Evolutionary conservation across 306 rosid genomes (phyloP), one percentile per base, ranked within the genome.

Genomic region (Corylus heterophylla): DNA sequence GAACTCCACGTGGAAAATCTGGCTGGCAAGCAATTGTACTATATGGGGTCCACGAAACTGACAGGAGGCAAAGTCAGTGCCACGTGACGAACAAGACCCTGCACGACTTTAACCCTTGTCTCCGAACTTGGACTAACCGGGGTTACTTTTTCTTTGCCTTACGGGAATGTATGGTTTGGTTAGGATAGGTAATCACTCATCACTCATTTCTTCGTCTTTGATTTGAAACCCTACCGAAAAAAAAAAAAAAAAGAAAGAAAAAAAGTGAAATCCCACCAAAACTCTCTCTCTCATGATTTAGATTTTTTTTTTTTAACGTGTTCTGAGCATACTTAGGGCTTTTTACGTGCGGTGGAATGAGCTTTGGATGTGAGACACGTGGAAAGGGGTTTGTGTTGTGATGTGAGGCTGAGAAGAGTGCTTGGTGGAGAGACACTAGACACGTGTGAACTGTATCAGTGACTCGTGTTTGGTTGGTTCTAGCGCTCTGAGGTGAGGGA

Each of bases 1-100:
- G 20, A 6, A 6, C 47, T 64, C 74, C 85, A 76, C 85, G 78
- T 82, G 78, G 62, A 72, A 18, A 51, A 50, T 64, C 45, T 4
- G 39, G 80, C 78, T 72, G 75, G 85, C 68, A n/a, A 76, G 62
- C 81, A 82, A 42, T 37, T 52, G 78, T 75, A 74, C 54, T 27
- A n/a, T 42, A 75, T 47, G 71, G n/a, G 76, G 13, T 22, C 47
- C 27, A 4, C 49, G 80, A 81, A 55, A 51, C 49, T 14, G 84
- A 81, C 73, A 49, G 76, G 22, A 48, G 16, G 45, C 49, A 59
- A 49, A 69, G 76, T 37, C 2, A 29, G 11, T 69, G 67, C 80
- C 84, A 81, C 84, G 80, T 59, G 80, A 70, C 66, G 29, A 70
- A 27, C 61, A 69, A 35, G 35, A 11, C 39, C 27, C 74, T 20